These are phyloP conservation scores for Blastobotrys mokoenaii DNA, from an alignment of 805 yeast genomes.

Conservation along the genomic window DNA sequence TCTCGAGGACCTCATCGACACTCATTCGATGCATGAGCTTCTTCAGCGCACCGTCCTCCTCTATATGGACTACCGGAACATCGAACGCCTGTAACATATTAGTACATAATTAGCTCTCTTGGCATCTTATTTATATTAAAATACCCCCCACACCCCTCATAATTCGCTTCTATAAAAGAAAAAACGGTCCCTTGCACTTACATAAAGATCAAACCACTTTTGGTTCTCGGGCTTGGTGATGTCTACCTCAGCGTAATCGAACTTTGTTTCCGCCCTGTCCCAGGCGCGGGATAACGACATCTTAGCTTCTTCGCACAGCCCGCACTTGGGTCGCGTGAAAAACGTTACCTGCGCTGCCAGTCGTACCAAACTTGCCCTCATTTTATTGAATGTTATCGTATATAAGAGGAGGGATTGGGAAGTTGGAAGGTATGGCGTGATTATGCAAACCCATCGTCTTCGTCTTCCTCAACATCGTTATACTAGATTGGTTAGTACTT, in stretches of 20 bases:
- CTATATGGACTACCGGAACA: slow-evolving; percentile 29
- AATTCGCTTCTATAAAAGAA: neutral
- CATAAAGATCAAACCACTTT: slow-evolving; percentile 29
- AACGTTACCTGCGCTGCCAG: slow-evolving; percentile 17
- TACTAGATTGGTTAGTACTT: slow-evolving; percentile 1
- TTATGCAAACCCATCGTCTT: slow-evolving; percentile 13
- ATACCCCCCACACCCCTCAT: neutral
- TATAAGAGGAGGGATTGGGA: neutral
- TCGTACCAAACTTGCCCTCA: neutral
- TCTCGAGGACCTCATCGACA: slow-evolving; percentile 14
- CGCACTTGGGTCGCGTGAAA: slow-evolving; percentile 30
- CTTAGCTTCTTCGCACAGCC: slow-evolving; percentile 29
- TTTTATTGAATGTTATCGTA: neutral
- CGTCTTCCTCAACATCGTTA: slow-evolving; percentile 10
- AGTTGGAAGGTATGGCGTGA: neutral
- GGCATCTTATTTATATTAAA: neutral
- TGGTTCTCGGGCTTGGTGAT: slow-evolving; percentile 27
- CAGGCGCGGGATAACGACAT: slow-evolving; percentile 14
- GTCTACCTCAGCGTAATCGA: slow-evolving; percentile 24
- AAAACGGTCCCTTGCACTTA: too few relatives aligned
- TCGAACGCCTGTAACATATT: slow-evolving; percentile 24
- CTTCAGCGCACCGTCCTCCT: slow-evolving; percentile 9
- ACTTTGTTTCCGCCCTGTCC: slow-evolving; percentile 11
- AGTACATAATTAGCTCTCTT: slow-evolving; percentile 2
- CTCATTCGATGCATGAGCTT: slow-evolving; percentile 24